Evolutionary conservation across 2,329 filamentous ascomycete genomes (phyloP).

Genomic region (Aspergillus alliaceus): DNA sequence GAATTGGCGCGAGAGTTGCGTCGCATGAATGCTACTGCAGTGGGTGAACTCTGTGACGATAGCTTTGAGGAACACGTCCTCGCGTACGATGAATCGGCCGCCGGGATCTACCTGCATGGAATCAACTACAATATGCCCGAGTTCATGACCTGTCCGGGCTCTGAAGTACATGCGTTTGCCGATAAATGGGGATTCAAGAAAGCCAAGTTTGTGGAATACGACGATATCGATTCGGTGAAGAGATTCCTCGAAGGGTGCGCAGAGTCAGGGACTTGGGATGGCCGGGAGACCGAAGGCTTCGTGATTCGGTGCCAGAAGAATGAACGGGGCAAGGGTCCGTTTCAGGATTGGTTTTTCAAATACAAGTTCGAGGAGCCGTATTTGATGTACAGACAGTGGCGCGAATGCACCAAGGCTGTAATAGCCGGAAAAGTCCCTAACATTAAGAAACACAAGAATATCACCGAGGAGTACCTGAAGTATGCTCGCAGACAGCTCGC

Average conservation of each 20-base stretch:
- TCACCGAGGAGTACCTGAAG: constrained; percentile 86
- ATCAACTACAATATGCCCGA: constrained; percentile 93
- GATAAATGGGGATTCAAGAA: constrained; percentile 92
- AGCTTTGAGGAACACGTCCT: constrained; percentile 95
- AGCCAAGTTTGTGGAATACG: constrained; percentile 74
- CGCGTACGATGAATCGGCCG: constrained; percentile 76
- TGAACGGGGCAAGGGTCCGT: constrained; percentile 52
- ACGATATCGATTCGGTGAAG: constrained; percentile 73
- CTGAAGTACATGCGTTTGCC: constrained; percentile 84
- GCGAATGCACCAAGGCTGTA: constrained; percentile 89
- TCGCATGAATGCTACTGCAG: constrained; percentile 83
- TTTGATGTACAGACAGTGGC: constrained; percentile 97
- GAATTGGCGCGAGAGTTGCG: constrained; percentile 77
- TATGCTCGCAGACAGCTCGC: constrained; percentile 76
- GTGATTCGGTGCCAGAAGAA: constrained; percentile 83
- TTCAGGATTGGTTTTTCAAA: constrained; percentile 99
- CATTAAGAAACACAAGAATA: constrained; percentile 81
- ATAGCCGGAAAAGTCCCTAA: constrained; percentile 73
- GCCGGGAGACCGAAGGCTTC: constrained; percentile 93
- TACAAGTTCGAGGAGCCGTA: constrained; percentile 99
- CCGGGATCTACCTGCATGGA: constrained; percentile 92
- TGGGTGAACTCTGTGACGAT: constrained; percentile 95
- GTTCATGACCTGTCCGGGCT: constrained; percentile 82
- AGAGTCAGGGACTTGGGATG: constrained; percentile 84
- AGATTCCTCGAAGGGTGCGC: constrained; percentile 79